Evolutionary conservation across 208 protist species (phyloP).

Genomic region (Trypanosoma vivax): DNA sequence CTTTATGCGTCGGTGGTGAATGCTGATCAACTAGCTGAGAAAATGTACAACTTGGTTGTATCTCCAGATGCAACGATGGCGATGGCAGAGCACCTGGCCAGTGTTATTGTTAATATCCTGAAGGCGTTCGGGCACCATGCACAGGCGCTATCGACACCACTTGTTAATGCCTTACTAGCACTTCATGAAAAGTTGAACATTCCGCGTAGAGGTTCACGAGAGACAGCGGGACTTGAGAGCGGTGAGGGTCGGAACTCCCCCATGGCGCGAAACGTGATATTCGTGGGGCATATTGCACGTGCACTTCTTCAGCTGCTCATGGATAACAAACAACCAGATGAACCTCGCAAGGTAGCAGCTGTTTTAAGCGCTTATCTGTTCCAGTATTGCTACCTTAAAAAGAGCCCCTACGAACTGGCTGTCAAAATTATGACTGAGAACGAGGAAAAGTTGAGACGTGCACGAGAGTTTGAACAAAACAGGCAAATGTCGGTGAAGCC

Average conservation of each 20-base stretch:
- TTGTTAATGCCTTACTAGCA: conserved; percentile 44
- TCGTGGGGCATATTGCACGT: conserved; percentile 39
- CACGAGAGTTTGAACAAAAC: conserved; percentile 18
- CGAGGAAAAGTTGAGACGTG: conserved; percentile 19
- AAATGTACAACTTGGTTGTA: conserved; percentile 35
- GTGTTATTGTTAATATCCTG: conserved; percentile 30
- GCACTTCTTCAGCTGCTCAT: conserved; percentile 52
- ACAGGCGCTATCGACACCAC: conserved; percentile 35
- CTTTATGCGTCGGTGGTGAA: conserved; percentile 17
- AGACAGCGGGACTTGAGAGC: not conserved
- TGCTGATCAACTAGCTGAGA: conserved; percentile 22
- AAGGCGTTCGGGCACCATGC: conserved; percentile 32
- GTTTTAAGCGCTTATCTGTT: conserved; percentile 67
- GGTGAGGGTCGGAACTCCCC: not conserved
- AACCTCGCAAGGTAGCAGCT: conserved; percentile 54
- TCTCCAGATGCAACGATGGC: conserved; percentile 30
- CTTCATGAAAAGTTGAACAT: conserved; percentile 58
- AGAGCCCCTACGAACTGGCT: conserved; percentile 56
- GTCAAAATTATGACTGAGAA: conserved; percentile 26
- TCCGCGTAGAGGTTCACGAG: conserved; percentile 14
- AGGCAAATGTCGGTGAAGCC: not conserved
- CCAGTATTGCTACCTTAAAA: conserved; percentile 60
- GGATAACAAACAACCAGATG: conserved; percentile 30
- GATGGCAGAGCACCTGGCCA: conserved; percentile 30
- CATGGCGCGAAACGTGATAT: conserved; percentile 11